These are phyloP conservation scores for Epichloe typhina DNA, from an alignment of 2,329 filamentous ascomycete genomes.

Conservation along the genomic window DNA sequence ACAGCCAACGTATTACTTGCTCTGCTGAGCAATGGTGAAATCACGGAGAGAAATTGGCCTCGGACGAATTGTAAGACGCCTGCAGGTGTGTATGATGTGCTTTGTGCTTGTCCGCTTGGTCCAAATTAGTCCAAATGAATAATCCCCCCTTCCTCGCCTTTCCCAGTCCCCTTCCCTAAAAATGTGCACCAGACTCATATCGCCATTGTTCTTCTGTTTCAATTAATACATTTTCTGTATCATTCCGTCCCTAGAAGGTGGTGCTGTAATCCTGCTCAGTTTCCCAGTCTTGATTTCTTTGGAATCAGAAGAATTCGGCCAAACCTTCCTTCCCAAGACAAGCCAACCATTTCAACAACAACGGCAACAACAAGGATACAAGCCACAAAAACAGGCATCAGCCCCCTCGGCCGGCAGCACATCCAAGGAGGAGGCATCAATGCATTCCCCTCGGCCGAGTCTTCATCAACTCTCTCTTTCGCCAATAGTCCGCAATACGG, in stretches of 20 bases:
- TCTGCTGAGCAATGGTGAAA: not conserved
- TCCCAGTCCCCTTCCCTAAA: not conserved
- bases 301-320: not conserved
- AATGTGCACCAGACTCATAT: not conserved
- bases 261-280: not conserved
- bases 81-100: slow-evolving; percentile 2
- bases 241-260: not conserved
- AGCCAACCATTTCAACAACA: not conserved
- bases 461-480: not conserved
- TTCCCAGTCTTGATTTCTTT: not conserved
- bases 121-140: not conserved
- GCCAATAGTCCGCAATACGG: not conserved
- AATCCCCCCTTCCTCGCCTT: not conserved
- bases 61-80: not conserved
- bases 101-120: not conserved
- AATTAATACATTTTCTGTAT: too few species aligned
- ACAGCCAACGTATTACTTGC: slow-evolving; percentile 11
- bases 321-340: not conserved
- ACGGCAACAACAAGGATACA: too few species aligned
- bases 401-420: not conserved
- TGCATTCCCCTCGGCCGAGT: not conserved
- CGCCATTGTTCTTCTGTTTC: not conserved
- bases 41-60: not conserved
- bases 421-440: not conserved
- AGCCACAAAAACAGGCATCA: not conserved